Evolutionary conservation across 208 protist genomes (phyloP).

Genomic region (Wallacemonas sp.): DNA sequence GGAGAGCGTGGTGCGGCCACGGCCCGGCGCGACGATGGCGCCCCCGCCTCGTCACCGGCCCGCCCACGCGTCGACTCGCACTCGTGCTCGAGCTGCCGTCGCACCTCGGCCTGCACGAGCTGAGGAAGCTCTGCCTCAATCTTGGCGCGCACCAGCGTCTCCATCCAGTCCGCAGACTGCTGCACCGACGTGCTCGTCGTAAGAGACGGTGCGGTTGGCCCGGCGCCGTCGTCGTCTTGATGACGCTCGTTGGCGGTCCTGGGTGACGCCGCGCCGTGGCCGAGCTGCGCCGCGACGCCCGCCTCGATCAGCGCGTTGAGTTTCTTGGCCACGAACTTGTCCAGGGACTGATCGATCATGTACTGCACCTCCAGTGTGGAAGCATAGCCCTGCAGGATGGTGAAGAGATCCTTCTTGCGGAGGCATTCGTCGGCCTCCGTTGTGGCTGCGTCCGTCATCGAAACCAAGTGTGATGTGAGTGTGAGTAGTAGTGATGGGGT

Average conservation of each 20-base stretch:
- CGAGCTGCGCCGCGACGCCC: neutral
- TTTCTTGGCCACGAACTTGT: constrained; percentile 33
- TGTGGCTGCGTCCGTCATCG: too few species aligned
- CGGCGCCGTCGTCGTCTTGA: too few species aligned
- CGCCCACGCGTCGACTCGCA: too few species aligned
- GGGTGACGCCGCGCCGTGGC: neutral
- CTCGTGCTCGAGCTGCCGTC: constrained; percentile 7
- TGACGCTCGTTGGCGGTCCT: neutral
- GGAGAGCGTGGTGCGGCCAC: neutral
- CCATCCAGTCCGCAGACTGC: constrained; percentile 20
- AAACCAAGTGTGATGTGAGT: too few species aligned
- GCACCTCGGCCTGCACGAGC: constrained; percentile 15
- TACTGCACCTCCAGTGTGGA: constrained; percentile 60
- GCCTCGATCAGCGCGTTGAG: constrained; percentile 17
- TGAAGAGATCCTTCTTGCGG: constrained; percentile 39
- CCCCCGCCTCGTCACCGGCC: neutral
- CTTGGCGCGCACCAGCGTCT: constrained; percentile 21
- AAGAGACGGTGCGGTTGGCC: neutral
- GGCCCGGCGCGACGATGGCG: neutral
- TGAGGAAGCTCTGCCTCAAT: constrained; percentile 15
- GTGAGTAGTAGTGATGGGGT: neutral
- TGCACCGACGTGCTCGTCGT: neutral
- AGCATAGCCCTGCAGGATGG: constrained; percentile 36
- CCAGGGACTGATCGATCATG: constrained; percentile 58
- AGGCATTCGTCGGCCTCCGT: neutral